Percentiles rank a stretch among this genome's conserved stretches.
phyloP scores from a whole-genome alignment of 2,329 filamentous ascomycete genomes.

The Ramularia endophylla region DNA sequence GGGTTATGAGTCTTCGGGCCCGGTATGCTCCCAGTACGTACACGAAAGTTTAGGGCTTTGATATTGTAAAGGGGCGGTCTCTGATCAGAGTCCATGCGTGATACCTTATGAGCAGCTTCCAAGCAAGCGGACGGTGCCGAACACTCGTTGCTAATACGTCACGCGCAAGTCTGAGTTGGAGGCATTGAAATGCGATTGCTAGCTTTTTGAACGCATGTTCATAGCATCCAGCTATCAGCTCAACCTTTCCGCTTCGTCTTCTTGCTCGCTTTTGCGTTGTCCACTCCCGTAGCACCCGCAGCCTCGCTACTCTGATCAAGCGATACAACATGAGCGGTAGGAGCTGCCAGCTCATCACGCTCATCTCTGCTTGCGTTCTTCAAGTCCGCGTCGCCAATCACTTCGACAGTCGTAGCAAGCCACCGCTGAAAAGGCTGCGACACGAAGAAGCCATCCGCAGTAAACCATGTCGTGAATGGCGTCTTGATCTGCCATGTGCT shows the following conservation, averaged over 20 bases:
- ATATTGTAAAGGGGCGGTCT: too few relatives aligned
- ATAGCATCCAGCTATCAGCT: too few relatives aligned
- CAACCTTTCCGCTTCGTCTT: constrained; percentile 21
- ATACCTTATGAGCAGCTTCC: too few relatives aligned
- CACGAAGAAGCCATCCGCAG: constrained; percentile 66
- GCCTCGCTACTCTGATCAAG: constrained; percentile 8
- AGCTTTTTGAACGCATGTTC: too few relatives aligned
- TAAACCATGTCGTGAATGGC: constrained; percentile 70
- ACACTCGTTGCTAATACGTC: too few relatives aligned
- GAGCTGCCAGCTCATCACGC: constrained; percentile 21
- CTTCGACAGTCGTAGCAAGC: constrained; percentile 61
- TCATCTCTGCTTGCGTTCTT: constrained; percentile 42
- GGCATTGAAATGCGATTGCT: too few relatives aligned
- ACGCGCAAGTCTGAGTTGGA: too few relatives aligned
- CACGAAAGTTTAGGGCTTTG: too few relatives aligned
- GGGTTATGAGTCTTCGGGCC: too few relatives aligned
- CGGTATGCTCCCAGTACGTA: too few relatives aligned
- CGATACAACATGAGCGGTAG: constrained; percentile 13
- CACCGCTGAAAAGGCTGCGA: constrained; percentile 71
- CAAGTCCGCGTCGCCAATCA: constrained; percentile 61
- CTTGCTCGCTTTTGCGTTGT: constrained; percentile 23
- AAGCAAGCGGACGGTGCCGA: too few relatives aligned
- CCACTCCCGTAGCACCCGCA: constrained; percentile 15
- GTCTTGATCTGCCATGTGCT: constrained; percentile 49
- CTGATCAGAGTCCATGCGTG: too few relatives aligned